Evolutionary conservation across 2,329 filamentous ascomycete species (phyloP), one percentile per base, ranked within the genome.

Genomic region (Massarina eburnea): DNA sequence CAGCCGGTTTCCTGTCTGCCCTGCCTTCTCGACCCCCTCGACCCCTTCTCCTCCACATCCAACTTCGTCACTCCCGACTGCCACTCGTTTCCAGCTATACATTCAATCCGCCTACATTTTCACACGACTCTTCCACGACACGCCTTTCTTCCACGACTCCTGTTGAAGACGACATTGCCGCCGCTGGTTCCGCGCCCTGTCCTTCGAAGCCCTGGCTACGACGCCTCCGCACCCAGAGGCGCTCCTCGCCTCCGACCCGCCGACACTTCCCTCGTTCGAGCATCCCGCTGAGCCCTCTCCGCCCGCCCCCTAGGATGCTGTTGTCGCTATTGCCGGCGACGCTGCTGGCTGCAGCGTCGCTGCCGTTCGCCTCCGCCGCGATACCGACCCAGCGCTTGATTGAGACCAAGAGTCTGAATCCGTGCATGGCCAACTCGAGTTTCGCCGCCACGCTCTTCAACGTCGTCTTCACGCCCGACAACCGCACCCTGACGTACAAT

Each of bases 391-490:
- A 83, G 64, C 80, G 79, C 54, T 76, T 89, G 64, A 87, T 97
- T 62, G 78, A 85, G 60, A 94, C 91, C 45, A 88, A 81, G 66
- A 95, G 91, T 20, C 80, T 96, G 58, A 91, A 89, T 71, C 81
- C 87, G 37, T 96, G 91, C 73, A 88, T 91, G 78, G 77, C 83
- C 48, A 86, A 92, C 71, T 92, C 88, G 21, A 85, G 84, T 64
- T 95, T 96, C 84, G 88, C 88, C 4, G 91, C 91, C 59, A 91
- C 86, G 59, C 80, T 94, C 48, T 96, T 96, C 81, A 86, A 95
- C 59, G 87, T 96, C 69, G 75, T 83, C 54, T 89, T 89, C 72
- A 89, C 85, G 1, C 87, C 88, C 24, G 76, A 79, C 66, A 95
- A 95, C 73, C 79, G 80, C 58, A 85, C 84, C 24, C 78, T 92